These are phyloP conservation scores for Fusarium globosum DNA, from an alignment of 2,329 filamentous ascomycete species.

Conservation along the genomic window DNA sequence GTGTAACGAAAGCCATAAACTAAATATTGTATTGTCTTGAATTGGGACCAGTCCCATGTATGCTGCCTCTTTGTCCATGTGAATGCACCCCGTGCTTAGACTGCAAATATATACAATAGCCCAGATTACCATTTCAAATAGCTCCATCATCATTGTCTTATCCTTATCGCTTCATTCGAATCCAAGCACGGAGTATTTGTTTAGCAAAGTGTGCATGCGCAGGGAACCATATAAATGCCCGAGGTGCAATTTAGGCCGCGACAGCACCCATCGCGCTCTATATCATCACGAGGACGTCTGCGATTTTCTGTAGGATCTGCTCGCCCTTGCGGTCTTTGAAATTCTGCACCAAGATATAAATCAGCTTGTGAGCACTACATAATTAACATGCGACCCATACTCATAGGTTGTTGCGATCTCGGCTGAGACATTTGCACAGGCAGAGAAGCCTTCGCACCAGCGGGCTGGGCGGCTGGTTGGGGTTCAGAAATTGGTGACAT, in stretches of 20 bases:
- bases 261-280: neutral
- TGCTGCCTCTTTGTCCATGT: no score
- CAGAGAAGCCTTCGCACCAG: neutral
- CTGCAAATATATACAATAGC: neutral
- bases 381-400: rapidly evolving
- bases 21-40: neutral
- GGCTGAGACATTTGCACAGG: neutral
- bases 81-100: neutral
- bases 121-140: neutral
- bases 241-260: neutral
- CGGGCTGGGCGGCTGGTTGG: neutral
- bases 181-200: neutral
- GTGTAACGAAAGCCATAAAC: neutral
- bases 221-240: neutral
- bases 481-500: neutral
- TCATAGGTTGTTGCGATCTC: neutral
- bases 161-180: rapidly evolving
- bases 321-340: neutral
- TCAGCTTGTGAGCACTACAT: rapidly evolving
- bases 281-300: neutral
- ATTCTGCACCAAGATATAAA: rapidly evolving
- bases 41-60: neutral
- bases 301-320: neutral
- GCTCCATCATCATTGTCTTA: neutral
- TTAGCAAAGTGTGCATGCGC: neutral